Conservation (phyloP, 371 early-diverging fungal genomes). For the Rhizomucor miehei region DNA sequence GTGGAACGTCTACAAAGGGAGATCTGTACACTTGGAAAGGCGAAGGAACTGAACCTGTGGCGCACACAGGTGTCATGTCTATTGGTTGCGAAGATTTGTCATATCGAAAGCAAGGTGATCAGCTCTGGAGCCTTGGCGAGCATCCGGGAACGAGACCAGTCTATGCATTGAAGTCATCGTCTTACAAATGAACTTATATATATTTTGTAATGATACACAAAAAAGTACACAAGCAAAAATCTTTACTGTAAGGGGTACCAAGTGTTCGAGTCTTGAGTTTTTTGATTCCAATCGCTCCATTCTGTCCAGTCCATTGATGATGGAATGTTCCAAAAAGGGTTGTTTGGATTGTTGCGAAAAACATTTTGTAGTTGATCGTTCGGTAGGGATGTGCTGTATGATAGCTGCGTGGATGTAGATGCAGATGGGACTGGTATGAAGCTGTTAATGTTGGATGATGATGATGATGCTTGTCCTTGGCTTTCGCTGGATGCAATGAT, state of each 20-base stretch:
- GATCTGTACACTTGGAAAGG: constrained; percentile 6
- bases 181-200: no score
- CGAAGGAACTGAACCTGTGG: not conserved
- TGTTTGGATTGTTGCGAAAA: constrained; percentile 42
- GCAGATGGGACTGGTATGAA: not conserved
- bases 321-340: constrained; percentile 45
- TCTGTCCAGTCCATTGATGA: constrained; percentile 47
- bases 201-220: no score
- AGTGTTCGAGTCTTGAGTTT: not conserved
- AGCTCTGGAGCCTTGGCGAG: constrained; percentile 3
- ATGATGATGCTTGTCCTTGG: not conserved
- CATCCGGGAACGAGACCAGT: constrained; percentile 4
- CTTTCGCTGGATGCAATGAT: not conserved
- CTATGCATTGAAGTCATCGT: constrained; percentile 3
- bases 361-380: not conserved
- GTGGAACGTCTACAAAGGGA: not conserved
- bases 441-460: not conserved
- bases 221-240: no score
- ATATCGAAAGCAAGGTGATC: constrained; percentile 6
- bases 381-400: not conserved
- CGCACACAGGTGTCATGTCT: not conserved
- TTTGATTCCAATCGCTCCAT: constrained; percentile 36
- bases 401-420: not conserved
- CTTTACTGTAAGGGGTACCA: no score
- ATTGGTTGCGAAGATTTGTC: constrained; percentile 2